A percentile compares a stretch with the other conserved stretches of the same genome.
These are phyloP conservation scores for Cystobasidiaceae sp. DNA, from an alignment of 1,284 basidiomycete species.

Conservation along the genomic window DNA sequence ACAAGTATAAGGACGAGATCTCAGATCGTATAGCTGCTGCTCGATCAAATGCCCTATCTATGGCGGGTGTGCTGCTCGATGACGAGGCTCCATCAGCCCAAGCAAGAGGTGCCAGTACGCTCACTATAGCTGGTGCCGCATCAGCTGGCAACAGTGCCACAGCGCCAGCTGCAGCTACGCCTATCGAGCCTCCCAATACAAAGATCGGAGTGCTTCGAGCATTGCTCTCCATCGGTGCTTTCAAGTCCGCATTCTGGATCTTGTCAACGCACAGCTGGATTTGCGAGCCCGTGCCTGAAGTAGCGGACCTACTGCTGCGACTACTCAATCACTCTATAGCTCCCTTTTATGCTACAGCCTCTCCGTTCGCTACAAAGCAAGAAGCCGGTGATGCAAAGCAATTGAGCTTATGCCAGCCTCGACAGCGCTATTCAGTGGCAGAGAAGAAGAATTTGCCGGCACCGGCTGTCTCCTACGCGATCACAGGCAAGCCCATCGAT, in stretches of 20 bases:
- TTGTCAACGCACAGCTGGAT: constrained; percentile 81
- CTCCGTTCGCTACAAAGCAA: constrained; percentile 11
- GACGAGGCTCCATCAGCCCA: constrained; percentile 49
- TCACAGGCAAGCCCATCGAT: constrained; percentile 23
- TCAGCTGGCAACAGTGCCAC: constrained; percentile 16
- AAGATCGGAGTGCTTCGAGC: constrained; percentile 72
- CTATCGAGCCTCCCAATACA: constrained; percentile 57
- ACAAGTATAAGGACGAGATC: constrained; percentile 64
- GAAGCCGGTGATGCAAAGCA: constrained; percentile 1
- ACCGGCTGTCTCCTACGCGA: neutral
- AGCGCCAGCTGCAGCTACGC: constrained; percentile 8
- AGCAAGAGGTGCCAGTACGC: neutral
- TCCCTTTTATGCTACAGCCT: neutral
- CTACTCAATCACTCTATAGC: constrained; percentile 55
- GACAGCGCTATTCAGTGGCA: constrained; percentile 10
- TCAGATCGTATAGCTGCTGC: constrained; percentile 56
- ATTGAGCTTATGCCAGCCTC: neutral
- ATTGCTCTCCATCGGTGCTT: constrained; percentile 77
- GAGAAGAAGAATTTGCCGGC: constrained; percentile 21
- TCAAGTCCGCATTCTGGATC: constrained; percentile 70
- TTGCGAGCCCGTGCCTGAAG: constrained; percentile 68
- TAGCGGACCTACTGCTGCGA: constrained; percentile 78
- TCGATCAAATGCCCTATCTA: constrained; percentile 68
- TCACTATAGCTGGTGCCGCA: constrained; percentile 7
- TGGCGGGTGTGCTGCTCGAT: constrained; percentile 77